phyloP scores from a whole-genome alignment of 108 stramenopile genomes.

The Epithemia pelagica region DNA sequence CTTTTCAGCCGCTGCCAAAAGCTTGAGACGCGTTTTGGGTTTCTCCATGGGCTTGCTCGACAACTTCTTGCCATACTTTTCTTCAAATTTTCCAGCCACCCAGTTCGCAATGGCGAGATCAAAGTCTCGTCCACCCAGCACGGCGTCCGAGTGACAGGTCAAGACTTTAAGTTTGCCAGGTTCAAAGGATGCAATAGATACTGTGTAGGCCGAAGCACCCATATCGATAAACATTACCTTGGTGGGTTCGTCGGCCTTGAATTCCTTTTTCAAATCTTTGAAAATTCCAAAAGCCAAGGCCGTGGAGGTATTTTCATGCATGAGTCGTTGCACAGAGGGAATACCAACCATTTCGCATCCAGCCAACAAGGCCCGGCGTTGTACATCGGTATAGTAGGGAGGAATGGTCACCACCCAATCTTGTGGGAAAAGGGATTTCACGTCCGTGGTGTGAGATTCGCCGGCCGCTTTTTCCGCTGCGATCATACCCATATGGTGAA shows the following conservation, averaged over 20 bases:
- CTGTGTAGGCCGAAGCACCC: slow-evolving; percentile 88
- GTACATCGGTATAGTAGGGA: slow-evolving; percentile 91
- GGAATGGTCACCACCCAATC: slow-evolving; percentile 95
- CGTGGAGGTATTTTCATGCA: slow-evolving; percentile 93
- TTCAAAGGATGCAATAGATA: slow-evolving; percentile 86
- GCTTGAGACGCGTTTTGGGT: slow-evolving; percentile 88
- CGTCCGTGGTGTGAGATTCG: slow-evolving; percentile 21
- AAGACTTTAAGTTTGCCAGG: slow-evolving; percentile 89
- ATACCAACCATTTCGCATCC: slow-evolving; percentile 91
- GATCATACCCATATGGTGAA: slow-evolving; percentile 83
- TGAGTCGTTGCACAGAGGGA: slow-evolving; percentile 81
- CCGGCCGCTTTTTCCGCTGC: slow-evolving; percentile 70
- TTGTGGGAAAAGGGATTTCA: slow-evolving; percentile 32
- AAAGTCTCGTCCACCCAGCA: slow-evolving; percentile 92
- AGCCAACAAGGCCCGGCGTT: slow-evolving; percentile 83
- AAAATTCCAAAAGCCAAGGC: slow-evolving; percentile 99
- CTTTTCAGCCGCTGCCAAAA: slow-evolving; percentile 91
- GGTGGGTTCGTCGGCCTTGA: slow-evolving; percentile 64
- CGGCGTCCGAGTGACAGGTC: slow-evolving; percentile 65
- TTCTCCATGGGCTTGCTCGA: slow-evolving; percentile 66
- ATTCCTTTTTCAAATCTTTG: slow-evolving; percentile 91
- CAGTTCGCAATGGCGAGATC: slow-evolving; percentile 86
- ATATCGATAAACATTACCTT: slow-evolving; percentile 92
- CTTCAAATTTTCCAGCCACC: slow-evolving; percentile 85
- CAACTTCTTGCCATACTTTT: slow-evolving; percentile 74